phyloP scores from a whole-genome alignment of 2,329 filamentous ascomycete genomes.

The Pseudopithomyces maydicus region DNA sequence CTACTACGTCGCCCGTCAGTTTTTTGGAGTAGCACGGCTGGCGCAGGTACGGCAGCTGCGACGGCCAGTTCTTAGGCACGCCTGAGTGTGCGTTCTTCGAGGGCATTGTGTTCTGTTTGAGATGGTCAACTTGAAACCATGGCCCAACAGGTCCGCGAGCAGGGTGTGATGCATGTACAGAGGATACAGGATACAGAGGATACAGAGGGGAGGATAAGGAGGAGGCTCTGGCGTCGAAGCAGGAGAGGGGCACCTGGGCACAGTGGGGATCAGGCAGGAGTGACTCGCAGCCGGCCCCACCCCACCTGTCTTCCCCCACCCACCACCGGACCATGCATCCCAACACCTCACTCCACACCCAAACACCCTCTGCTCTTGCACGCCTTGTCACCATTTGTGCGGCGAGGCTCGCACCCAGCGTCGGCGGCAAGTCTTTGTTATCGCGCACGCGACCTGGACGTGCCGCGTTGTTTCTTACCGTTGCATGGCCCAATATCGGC shows the following conservation, averaged over 20 bases:
- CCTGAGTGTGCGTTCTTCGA: slow-evolving; percentile 8
- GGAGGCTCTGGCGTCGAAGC: no score
- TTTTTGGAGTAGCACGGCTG: slow-evolving; percentile 39
- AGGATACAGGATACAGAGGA: no score
- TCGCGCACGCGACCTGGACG: slow-evolving; percentile 11
- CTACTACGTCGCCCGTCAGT: slow-evolving; percentile 27
- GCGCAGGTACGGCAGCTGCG: slow-evolving; percentile 30
- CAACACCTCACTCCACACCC: no score
- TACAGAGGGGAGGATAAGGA: no score
- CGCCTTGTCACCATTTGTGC: no score
- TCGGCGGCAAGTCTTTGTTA: no score
- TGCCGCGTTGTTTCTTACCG: slow-evolving; percentile 17
- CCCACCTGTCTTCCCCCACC: no score
- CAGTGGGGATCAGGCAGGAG: neutral
- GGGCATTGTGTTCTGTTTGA: neutral
- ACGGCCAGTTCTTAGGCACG: slow-evolving; percentile 40
- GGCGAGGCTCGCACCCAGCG: no score
- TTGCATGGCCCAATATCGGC: slow-evolving; percentile 7
- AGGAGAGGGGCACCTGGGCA: neutral
- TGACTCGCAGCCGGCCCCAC: neutral
- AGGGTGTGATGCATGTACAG: no score
- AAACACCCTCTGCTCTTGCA: no score
- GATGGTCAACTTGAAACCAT: neutral
- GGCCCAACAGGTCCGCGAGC: no score
- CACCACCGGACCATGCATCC: no score